Evolutionary conservation across 2,329 filamentous ascomycete species (phyloP), one percentile per base, ranked within the genome.

Genomic region (Hymenoscyphus infarciens): DNA sequence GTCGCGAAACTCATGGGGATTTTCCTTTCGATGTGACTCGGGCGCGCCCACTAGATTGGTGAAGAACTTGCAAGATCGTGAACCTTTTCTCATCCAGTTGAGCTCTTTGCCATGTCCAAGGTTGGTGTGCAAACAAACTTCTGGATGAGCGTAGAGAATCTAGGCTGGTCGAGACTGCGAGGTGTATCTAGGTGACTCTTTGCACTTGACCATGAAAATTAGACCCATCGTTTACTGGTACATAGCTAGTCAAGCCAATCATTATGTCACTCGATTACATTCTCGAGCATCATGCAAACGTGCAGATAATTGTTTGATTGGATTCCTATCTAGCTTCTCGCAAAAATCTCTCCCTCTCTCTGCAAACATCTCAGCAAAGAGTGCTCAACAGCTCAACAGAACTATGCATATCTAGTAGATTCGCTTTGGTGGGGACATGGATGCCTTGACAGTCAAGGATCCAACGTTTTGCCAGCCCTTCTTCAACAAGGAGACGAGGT

Each of bases 391-490:
- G 27, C 54, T 45, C 66, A n/a, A 61, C 45, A 52, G 19, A 22
- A 52, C 8, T 52, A 52, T 52, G 45, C 8, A 52, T 52, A 71
- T 74, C 70, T 98, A 99, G 88, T 97, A 99, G 74, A 99, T 83
- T 78, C 95, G 92, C 87, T 92, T 95, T 74, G 95, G 95, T 74
- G 95, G 95, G 81, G 92, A 97, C 95, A 99, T 99, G 85, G 91
- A 91, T 83, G 95, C 95, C 91, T 99, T 99, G 87, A 99, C 95
- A 80, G 93, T 97, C 84, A 99, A 87, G 87, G 90, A 95, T 80
- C 95, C 95, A 77, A 99, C 95, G 88, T 99, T 99, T 87, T 99
- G 95, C 95, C 95, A 99, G 80, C 95, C 95, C 91, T 99, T 99
- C 92, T 99, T 99, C 80, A 99, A 86, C 74, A 99, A 87, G 70